Conservation (phyloP, 2,329 filamentous ascomycete genomes). For the Colletotrichum paranaense region DNA sequence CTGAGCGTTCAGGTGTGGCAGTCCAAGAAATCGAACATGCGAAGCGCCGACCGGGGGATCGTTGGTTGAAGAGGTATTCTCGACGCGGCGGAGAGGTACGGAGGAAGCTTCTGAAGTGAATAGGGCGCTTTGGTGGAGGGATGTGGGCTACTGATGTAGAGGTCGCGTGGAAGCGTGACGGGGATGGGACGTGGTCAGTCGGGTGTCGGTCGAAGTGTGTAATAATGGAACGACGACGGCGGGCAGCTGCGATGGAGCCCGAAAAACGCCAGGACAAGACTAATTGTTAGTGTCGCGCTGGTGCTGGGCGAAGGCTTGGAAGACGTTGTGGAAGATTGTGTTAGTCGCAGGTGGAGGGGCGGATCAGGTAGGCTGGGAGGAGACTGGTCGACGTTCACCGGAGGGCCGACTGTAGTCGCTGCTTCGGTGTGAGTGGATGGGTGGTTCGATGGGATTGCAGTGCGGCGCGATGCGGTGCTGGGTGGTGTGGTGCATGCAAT, state of each 20-base stretch:
- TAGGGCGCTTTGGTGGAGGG: conserved; percentile 3
- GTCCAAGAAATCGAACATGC: conserved; percentile 11
- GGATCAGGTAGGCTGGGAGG: conserved; percentile 9
- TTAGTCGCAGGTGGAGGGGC: conserved; percentile 7
- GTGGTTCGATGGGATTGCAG: background rate
- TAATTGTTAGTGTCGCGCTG: background rate
- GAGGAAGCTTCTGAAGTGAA: conserved; percentile 18
- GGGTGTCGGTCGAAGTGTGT: conserved; percentile 15
- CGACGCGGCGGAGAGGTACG: background rate
- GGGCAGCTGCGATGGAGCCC: conserved; percentile 17
- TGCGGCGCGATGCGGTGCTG: background rate
- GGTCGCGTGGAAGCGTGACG: conserved; percentile 7
- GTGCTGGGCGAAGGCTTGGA: background rate
- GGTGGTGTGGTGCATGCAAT: background rate
- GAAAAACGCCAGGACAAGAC: background rate
- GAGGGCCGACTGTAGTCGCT: background rate
- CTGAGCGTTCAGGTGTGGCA: background rate
- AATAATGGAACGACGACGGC: conserved; percentile 26
- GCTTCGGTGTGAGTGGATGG: background rate
- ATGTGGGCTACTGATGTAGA: conserved; percentile 12
- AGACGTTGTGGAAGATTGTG: conserved; percentile 5
- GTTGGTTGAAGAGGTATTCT: background rate
- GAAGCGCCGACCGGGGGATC: conserved; percentile 2
- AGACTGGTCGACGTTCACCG: background rate
- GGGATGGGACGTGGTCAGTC: conserved; percentile 24